phyloP scores from a whole-genome alignment of 345 rosid species.

The Eucalyptus marginata region DNA sequence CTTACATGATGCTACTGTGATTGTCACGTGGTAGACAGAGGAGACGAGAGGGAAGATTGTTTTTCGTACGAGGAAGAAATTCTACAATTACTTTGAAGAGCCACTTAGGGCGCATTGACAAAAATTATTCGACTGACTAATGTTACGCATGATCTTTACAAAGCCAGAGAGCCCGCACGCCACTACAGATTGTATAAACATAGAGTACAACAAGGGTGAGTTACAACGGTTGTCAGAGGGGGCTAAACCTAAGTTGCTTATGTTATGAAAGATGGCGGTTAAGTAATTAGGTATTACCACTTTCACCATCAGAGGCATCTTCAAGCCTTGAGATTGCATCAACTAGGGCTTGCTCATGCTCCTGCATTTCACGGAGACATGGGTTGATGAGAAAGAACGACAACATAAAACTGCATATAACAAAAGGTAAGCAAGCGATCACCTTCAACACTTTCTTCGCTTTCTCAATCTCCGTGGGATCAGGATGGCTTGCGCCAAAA shows the following conservation, averaged over 20 bases:
- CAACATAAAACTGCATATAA: background rate
- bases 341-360: slow-evolving; percentile 74
- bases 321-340: slow-evolving; percentile 87
- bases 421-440: slow-evolving; percentile 6
- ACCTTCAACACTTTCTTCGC: slow-evolving; percentile 87
- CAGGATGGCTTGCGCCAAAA: slow-evolving; percentile 63
- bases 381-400: background rate
- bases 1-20: background rate
- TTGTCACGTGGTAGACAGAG: background rate
- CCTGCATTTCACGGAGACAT: slow-evolving; percentile 23
- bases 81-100: background rate
- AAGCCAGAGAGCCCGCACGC: background rate
- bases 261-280: slow-evolving; percentile 11
- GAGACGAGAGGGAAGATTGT: background rate
- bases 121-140: background rate
- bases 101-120: background rate
- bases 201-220: background rate
- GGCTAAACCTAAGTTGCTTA: background rate
- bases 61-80: background rate
- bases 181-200: background rate
- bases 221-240: background rate
- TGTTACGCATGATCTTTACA: background rate
- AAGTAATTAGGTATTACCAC: slow-evolving; percentile 56
- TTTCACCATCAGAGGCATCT: slow-evolving; percentile 89
- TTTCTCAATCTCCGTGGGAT: slow-evolving; percentile 73